Base-by-base conservation (phyloP, 768 basidiomycete genomes). In the Suillus placidus region DNA sequence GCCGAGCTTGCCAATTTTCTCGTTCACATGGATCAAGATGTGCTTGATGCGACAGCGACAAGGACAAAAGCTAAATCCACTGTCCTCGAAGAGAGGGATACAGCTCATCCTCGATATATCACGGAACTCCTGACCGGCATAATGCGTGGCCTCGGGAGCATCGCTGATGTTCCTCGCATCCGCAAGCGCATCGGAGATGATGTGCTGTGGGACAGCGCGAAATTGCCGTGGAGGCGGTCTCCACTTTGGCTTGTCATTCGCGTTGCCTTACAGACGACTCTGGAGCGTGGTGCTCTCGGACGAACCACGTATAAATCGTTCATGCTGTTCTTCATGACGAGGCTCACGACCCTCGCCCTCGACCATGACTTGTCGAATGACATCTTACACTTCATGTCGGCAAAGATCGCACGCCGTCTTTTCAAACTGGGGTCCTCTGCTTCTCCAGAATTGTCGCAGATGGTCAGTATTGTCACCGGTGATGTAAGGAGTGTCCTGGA, bases 201-300 rank as follows among this genome's bases (percentile, higher is more conserved):
- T 30, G 80, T 85, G 3, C 73, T 82, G 2, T 83, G 83, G 81
- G 47, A 75, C 5, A 64, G 74, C 26, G 73, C 80, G 2, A 60
- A 67, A 37, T 72, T 77, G 12, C 62, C 85, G 76, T 87, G 85
- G 85, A 73, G 86, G 34, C 77, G 85, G 30, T 83, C 84, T 8
- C 73, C 83, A 1, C 72, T 84, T 10, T 87, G 85, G 85, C 79
- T 86, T 6, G 69, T 84, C 12, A 71, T 84, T 40, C 81, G 85
- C 12, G 81, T 87, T 5, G 76, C 77, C 1, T 67, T 84, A 32
- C 83, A 85, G 69, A 81, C 77, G 0, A 76, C 79, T 0, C 70
- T 79, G 34, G 67, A 61, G 32, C 70, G 65, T 43, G 69, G 69
- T 52, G 52, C 30, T 38, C 20, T 62, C 9, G 71, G 68, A 7